Base-by-base conservation (phyloP, 805 yeast genomes). In the Lachancea mirantina region DNA sequence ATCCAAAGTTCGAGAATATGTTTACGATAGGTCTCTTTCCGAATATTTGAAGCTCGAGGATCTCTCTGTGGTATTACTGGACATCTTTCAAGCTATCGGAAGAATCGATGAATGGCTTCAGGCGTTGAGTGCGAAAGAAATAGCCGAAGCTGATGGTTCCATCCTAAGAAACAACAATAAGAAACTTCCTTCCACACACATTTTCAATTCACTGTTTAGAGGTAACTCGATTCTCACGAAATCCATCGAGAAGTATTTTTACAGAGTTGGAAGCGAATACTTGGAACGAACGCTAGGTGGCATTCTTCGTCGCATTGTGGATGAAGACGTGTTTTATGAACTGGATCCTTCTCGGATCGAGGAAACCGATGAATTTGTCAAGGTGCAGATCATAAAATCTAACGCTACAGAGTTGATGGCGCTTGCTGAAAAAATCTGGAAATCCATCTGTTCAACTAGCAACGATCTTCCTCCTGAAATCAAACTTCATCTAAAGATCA, bases 151-250 rank as follows among this genome's bases (percentile, higher is more conserved):
- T 5, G 56, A 56, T 18, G 32, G 35, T 2, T 38, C 47, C 4
- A 40, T 49, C 19, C 23, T 46, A 2, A 46, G 40, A 33, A 52
- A 47, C 34, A 32, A 42, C 1, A 41, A 26, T 7, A 41, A 46
- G 14, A 45, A 47, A n/a, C 57, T 41, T 8, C 36, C 47, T 11
- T 45, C 52, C 3, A 36, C 42, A 6, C 52, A 50, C 64, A 26
- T 75, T 3, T 69, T 72, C 42, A 78, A 73, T 41, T 70, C 84
- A 0, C 52, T 84, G 10, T 89, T 89, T 49, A 67, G 98, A 45
- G 95, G 96, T 0, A 82, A 84, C 36, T 77, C 95, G 1, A 67
- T 89, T 4, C 65, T 92, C 39, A 78, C 95, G 0, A 84, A 84
- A 51, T 69, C 95, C 0, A 54, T 88, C 34, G 98, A 89, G 47